Evolutionary conservation across 192 early-diverging fungal species (phyloP).

Genomic region (Coemansia brasiliensis): DNA sequence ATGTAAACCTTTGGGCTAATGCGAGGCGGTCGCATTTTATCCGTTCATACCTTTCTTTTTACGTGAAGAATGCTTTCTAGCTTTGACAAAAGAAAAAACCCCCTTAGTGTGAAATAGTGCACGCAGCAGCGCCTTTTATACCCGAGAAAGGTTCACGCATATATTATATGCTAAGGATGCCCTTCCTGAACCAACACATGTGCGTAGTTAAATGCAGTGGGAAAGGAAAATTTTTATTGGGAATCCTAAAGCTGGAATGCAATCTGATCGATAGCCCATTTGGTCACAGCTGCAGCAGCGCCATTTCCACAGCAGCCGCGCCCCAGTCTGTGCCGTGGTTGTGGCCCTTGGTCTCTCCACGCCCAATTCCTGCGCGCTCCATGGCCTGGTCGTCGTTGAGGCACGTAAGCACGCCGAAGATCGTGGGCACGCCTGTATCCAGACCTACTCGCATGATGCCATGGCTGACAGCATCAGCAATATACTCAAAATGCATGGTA

Average conservation of each 20-base stretch:
- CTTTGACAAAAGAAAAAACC: not conserved
- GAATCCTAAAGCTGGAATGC: not conserved
- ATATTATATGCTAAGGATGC: no score
- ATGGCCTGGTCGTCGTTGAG: constrained; percentile 91
- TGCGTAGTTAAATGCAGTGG: not conserved
- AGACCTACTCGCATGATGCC: constrained; percentile 97
- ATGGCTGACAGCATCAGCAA: constrained; percentile 88
- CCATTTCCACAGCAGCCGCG: constrained; percentile 94
- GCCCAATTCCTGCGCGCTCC: constrained; percentile 71
- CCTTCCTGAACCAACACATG: not conserved
- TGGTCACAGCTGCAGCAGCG: constrained; percentile 59
- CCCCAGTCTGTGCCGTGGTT: constrained; percentile 99
- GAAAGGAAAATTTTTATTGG: not conserved
- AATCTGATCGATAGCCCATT: not conserved
- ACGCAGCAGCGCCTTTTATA: not conserved
- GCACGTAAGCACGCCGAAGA: constrained; percentile 97
- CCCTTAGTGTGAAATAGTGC: not conserved
- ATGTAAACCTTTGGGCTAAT: not conserved
- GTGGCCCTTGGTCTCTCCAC: constrained; percentile 65
- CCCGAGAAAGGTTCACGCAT: no score
- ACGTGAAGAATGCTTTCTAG: not conserved
- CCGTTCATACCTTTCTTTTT: not conserved
- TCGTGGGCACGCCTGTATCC: constrained; percentile 80
- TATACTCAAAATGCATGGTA: constrained; percentile 99
- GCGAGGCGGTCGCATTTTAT: not conserved